Percentiles rank a stretch among this genome's conserved stretches.
phyloP scores from a whole-genome alignment of 2,329 filamentous ascomycete genomes.

The Aureobasidium sp. region DNA sequence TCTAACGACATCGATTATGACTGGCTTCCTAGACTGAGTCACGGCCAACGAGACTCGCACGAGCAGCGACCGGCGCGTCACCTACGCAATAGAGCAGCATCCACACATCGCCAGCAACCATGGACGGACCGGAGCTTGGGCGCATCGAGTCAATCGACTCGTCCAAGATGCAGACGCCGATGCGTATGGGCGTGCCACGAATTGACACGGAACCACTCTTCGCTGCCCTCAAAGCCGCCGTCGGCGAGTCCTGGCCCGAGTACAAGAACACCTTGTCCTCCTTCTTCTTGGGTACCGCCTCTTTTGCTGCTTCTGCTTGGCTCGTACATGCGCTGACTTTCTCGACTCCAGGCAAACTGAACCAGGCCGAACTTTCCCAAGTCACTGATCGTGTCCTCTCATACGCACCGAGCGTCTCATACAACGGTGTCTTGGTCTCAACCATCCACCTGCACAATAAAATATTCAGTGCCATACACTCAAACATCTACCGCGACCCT shows the following conservation, averaged over 20 bases:
- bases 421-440: conserved; percentile 26
- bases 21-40: neutral
- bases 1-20: conserved; percentile 1
- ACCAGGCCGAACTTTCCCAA: conserved; percentile 54
- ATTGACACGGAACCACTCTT: conserved; percentile 59
- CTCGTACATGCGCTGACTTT: neutral
- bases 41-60: neutral
- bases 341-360: conserved; percentile 44
- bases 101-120: neutral
- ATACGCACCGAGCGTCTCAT: conserved; percentile 42
- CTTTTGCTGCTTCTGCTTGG: neutral
- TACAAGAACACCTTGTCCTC: conserved; percentile 53
- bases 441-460: conserved; percentile 53
- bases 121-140: conserved; percentile 3
- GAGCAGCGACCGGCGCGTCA: neutral
- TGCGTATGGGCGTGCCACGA: conserved; percentile 45
- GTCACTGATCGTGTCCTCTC: conserved; percentile 51
- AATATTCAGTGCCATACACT: conserved; percentile 52
- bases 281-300: conserved; percentile 49
- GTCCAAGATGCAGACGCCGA: conserved; percentile 19
- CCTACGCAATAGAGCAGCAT: neutral
- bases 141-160: conserved; percentile 8
- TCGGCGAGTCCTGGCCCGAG: conserved; percentile 53
- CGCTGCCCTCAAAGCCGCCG: conserved; percentile 51
- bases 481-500: conserved; percentile 52